Conservation (phyloP, 257 asterid genomes). For the Nicotiana tabacum region DNA sequence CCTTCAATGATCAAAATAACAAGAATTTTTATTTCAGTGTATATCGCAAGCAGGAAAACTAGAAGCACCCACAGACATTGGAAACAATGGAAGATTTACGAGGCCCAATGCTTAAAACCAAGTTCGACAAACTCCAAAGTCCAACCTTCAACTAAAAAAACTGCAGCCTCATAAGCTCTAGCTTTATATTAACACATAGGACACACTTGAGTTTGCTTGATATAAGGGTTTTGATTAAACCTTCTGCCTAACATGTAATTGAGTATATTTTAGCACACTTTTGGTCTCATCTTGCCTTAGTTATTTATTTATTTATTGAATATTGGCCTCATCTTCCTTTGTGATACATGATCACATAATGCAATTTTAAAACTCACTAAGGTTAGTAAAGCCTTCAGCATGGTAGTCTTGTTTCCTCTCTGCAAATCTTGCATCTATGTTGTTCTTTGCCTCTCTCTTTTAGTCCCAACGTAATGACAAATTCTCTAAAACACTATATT, state of each 20-base stretch:
- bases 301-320: no score
- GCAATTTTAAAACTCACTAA: not conserved
- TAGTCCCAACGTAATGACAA: not conserved
- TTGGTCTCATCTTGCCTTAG: not conserved
- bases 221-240: not conserved
- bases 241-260: not conserved
- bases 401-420: not conserved
- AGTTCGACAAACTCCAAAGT: not conserved
- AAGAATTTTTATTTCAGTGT: not conserved
- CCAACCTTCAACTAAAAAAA: not conserved
- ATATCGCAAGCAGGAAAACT: not conserved
- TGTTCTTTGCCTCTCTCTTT: not conserved
- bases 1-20: conserved; percentile 39
- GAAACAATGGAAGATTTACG: not conserved
- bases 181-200: not conserved
- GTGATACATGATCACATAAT: not conserved
- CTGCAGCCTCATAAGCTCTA: not conserved
- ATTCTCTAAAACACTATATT: not conserved
- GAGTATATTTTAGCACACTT: not conserved
- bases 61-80: not conserved
- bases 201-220: not conserved
- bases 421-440: not conserved
- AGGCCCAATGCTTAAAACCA: not conserved
- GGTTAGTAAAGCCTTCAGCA: not conserved
- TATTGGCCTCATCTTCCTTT: not conserved